These are phyloP conservation scores for Fusarium stilboides DNA, from an alignment of 2,329 filamentous ascomycete species.

Conservation along the genomic window DNA sequence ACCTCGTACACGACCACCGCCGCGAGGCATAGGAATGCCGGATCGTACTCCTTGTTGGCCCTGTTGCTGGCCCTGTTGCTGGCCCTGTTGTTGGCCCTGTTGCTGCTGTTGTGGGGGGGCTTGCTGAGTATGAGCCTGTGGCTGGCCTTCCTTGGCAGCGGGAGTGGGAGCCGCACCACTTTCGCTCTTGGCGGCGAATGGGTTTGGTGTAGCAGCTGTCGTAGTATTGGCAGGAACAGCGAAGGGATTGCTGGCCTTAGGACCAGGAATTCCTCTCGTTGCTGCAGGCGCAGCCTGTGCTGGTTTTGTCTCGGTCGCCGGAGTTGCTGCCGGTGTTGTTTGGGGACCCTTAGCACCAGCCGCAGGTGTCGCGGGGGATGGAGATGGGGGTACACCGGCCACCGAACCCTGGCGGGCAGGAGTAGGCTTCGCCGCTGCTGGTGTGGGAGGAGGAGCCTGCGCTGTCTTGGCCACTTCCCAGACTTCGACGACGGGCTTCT, in stretches of 20 bases:
- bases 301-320: conserved; percentile 37
- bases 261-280: conserved; percentile 42
- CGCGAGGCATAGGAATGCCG: conserved; percentile 60
- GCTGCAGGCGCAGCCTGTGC: conserved; percentile 34
- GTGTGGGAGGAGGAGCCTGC: conserved; percentile 50
- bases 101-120: conserved; percentile 31
- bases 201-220: conserved; percentile 45
- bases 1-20: conserved; percentile 59
- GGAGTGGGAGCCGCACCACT: conserved; percentile 25
- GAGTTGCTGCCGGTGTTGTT: conserved; percentile 27
- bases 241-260: conserved; percentile 54
- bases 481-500: conserved; percentile 86
- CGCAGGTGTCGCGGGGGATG: conserved; percentile 44
- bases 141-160: conserved; percentile 34
- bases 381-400: conserved; percentile 43
- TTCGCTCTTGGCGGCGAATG: conserved; percentile 49
- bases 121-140: conserved; percentile 34
- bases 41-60: conserved; percentile 50
- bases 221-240: conserved; percentile 43
- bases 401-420: conserved; percentile 45
- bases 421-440: conserved; percentile 44
- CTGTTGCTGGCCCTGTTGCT: conserved; percentile 36
- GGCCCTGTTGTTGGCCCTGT: conserved; percentile 31
- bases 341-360: conserved; percentile 26
- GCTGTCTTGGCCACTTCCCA: conserved; percentile 82